Base-by-base conservation (phyloP, 306 rosid species). In the Phaseolus lunatus region DNA sequence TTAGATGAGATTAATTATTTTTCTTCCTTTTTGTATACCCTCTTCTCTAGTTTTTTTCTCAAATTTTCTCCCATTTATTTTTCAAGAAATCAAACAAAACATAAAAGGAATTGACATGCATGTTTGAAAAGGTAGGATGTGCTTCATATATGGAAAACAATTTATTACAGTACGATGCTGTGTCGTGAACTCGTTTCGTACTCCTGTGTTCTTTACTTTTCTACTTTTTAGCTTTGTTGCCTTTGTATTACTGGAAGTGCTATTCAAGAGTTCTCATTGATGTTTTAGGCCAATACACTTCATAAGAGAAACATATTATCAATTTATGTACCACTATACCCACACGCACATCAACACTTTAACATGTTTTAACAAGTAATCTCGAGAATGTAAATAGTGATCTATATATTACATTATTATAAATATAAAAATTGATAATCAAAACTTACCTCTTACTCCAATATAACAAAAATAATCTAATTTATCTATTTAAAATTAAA, bases 91-190 rank as follows among this genome's bases (percentile, higher is more conserved):
- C 47, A 31, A 63, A 9, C 9, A 33, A 18, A 63, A 33, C 39
- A 33, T 33, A 33, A 5, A 61, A 29, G 68, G 15, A 75, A 48
- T 31, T 22, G 11, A 47, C 59, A 18, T 61, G 20, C 29, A 35
- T 35, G 49, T 65, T 66, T 66, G 52, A 22, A 11, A 65, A 19
- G 50, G 70, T 10, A 20, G 18, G 10, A 19, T 5, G 48, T 64
- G 29, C 31, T 37, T 37, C 50, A 65, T 10, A 39, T 37, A 63
- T 35, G 48, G 48, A 65, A 65, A 65, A 39, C 31, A 66, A 66
- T 33, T 11, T 5, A 13, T 39, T 66, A 66, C 27, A 37, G 31
- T 20, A 20, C 6, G 12, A 50, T 39, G 5, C 19, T 39, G 52
- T 12, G 71, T 35, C 29, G 29, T 18, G 70, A 37, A 26, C 47